These are phyloP conservation scores for Didymosphaeria variabile DNA, from an alignment of 2,329 filamentous ascomycete genomes.

Conservation along the genomic window DNA sequence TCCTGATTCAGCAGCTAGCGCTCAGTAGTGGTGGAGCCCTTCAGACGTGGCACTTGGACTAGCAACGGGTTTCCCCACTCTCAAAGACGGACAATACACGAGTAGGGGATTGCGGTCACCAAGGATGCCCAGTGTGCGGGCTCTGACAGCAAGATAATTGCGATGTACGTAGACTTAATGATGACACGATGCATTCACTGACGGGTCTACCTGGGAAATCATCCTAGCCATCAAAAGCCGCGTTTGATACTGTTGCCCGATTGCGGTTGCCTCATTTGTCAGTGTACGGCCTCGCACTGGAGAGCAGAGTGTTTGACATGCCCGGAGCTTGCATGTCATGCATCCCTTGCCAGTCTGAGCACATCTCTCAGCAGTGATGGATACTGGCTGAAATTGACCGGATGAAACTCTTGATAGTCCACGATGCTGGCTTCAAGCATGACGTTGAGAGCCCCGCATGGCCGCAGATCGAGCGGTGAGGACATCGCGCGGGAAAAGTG, in stretches of 20 bases:
- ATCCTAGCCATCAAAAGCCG: neutral
- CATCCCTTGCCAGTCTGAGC: neutral
- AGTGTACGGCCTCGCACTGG: neutral
- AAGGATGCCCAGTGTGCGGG: neutral
- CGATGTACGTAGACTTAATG: neutral
- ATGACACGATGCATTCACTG: neutral
- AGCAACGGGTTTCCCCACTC: neutral
- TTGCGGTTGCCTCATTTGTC: neutral
- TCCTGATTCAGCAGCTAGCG: conserved; percentile 10
- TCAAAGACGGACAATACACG: neutral
- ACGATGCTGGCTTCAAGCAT: neutral
- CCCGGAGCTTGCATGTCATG: neutral
- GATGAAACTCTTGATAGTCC: neutral
- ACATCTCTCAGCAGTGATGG: neutral
- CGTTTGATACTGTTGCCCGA: neutral
- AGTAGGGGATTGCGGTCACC: neutral
- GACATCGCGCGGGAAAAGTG: neutral
- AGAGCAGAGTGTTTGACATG: conserved; percentile 2
- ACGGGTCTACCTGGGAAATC: neutral
- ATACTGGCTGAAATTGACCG: neutral
- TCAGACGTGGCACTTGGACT: conserved; percentile 9
- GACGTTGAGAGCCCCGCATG: neutral
- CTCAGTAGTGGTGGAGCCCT: neutral
- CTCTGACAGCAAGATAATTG: neutral
- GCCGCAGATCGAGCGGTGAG: neutral